These are phyloP conservation scores for Coemansia sp. DNA, from an alignment of 371 early-diverging fungal genomes.

Conservation along the genomic window DNA sequence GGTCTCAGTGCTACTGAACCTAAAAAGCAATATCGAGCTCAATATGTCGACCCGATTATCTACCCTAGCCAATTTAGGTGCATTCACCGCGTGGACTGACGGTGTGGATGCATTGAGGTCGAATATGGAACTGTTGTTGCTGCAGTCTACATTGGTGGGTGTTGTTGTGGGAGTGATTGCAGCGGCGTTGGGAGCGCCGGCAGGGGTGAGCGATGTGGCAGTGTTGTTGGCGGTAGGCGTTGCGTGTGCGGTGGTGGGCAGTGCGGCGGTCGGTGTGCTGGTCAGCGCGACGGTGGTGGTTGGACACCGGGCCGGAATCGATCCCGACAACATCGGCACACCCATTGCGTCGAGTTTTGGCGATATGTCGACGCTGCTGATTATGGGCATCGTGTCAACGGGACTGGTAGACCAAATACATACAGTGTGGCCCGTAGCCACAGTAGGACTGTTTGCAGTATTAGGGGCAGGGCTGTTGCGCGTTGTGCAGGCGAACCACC, in stretches of 20 bases:
- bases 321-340: constrained; percentile 70
- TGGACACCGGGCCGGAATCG: constrained; percentile 64
- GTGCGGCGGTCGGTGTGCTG: constrained; percentile 69
- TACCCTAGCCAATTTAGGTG: constrained; percentile 63
- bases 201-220: constrained; percentile 55
- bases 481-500: constrained; percentile 61
- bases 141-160: constrained; percentile 71
- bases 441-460: constrained; percentile 54
- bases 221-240: constrained; percentile 69
- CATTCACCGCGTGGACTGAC: constrained; percentile 37
- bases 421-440: constrained; percentile 55
- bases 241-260: constrained; percentile 69
- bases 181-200: constrained; percentile 54
- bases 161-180: constrained; percentile 69
- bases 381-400: constrained; percentile 8
- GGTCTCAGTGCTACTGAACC: constrained; percentile 77
- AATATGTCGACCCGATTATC: constrained; percentile 81
- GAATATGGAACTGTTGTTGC: constrained; percentile 67
- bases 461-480: constrained; percentile 60
- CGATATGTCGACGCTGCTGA: constrained; percentile 53
- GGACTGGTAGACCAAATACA: constrained; percentile 40
- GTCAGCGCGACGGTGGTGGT: constrained; percentile 68
- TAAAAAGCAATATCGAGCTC: constrained; percentile 89
- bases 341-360: constrained; percentile 54
- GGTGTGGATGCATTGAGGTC: constrained; percentile 58